phyloP scores from a whole-genome alignment of 164 flowering plant genomes.

The Vitis rupestris region DNA sequence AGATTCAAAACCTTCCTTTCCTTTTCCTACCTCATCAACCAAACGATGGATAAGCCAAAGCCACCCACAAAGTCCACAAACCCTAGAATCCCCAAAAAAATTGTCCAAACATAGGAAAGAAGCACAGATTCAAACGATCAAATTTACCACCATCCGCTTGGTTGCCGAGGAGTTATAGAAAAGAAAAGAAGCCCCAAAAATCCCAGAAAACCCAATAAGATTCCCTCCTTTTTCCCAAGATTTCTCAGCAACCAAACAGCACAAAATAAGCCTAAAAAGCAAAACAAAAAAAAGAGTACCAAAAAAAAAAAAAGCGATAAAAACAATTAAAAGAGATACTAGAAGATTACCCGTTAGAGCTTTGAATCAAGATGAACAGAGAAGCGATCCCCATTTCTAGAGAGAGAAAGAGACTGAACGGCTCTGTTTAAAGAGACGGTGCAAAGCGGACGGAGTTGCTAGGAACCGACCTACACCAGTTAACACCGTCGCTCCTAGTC shows the following conservation, averaged over 20 bases:
- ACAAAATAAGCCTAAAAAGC: too few relatives aligned
- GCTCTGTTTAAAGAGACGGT: constrained; percentile 12
- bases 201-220: too few relatives aligned
- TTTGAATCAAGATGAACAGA: constrained; percentile 2
- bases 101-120: neutral
- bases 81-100: neutral
- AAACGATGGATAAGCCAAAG: neutral
- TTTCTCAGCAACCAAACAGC: too few relatives aligned
- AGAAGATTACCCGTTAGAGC: constrained; percentile 11
- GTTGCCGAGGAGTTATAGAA: too few relatives aligned
- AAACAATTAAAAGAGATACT: constrained; percentile 7
- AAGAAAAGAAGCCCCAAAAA: too few relatives aligned
- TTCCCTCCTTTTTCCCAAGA: too few relatives aligned
- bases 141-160: neutral
- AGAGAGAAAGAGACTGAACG: constrained; percentile 13
- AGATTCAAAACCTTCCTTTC: neutral
- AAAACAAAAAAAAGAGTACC: neutral
- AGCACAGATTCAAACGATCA: constrained; percentile 11
- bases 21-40: constrained; percentile 5
- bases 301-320: neutral
- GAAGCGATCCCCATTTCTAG: constrained; percentile 12
- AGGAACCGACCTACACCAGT: constrained; percentile 11
- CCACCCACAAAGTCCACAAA: neutral
- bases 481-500: neutral
- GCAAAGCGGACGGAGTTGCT: neutral